Evolutionary conservation across 306 rosid species (phyloP).

Genomic region (Ammopiptanthus mongolicus): DNA sequence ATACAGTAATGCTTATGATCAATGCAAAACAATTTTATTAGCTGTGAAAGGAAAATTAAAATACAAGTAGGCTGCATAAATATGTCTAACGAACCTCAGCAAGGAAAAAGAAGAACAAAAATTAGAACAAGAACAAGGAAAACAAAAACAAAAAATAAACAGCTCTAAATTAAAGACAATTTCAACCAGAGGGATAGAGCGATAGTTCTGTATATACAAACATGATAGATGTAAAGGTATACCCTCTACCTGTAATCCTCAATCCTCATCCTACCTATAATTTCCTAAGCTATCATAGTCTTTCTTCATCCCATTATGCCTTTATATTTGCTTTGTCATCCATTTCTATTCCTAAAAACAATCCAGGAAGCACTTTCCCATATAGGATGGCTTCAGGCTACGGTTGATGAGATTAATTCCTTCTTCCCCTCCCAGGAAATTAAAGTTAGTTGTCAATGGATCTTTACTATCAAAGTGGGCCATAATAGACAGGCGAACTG

Average conservation of each 20-base stretch:
- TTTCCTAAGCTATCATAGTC: not conserved
- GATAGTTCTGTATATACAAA: not conserved
- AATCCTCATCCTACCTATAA: not conserved
- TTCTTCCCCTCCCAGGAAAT: too few species aligned
- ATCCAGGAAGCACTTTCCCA: too few species aligned
- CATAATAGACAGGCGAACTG: too few species aligned
- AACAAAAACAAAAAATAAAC: not conserved
- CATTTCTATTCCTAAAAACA: not conserved
- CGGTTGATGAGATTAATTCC: too few species aligned
- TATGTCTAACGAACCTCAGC: not conserved
- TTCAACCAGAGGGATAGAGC: not conserved
- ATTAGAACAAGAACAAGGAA: not conserved
- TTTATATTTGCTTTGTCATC: not conserved
- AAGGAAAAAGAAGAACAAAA: not conserved
- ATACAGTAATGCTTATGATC: not conserved
- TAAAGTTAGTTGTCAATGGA: too few species aligned
- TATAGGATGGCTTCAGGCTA: too few species aligned
- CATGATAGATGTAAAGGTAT: not conserved
- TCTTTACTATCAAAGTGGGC: too few species aligned
- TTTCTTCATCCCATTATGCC: not conserved
- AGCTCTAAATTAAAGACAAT: not conserved
- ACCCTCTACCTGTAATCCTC: not conserved
- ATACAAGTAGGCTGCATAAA: not conserved
- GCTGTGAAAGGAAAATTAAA: not conserved
- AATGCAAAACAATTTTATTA: not conserved